Evolutionary conservation across 768 basidiomycete species (phyloP), one percentile per base, ranked within the genome.

Genomic region (Lactarius trivialis): DNA sequence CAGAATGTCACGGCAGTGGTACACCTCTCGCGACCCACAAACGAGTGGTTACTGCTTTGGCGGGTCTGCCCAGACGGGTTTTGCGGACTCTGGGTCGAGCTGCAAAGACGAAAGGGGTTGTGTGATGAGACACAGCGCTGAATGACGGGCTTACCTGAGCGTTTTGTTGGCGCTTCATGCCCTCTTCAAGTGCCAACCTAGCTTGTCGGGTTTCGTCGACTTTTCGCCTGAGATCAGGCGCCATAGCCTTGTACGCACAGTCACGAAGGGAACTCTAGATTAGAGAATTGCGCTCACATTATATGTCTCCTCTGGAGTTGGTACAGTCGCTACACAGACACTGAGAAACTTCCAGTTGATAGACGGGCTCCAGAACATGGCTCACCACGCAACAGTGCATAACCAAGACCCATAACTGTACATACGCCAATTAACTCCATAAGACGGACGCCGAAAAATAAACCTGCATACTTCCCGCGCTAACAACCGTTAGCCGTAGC

Each of bases 181-280:
- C 72, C 49, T 71, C 66, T 60, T 76, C 76, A 8, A 68, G 58
- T 0, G 74, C 74, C 45, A 73, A 50, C 53, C 76, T 66, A 5
- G 73, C 73, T 4, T 70, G 72, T 45, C 76, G 75, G 53, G 68
- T 72, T 24, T 73, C 72, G 60, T 77, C 76, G 7, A 75, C 75
- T 56, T 75, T 73, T 43, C 69, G 67, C 24, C 69, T 71, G 24
- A 77, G 59, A 54, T 77, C 76, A 7, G 76, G 76, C 2, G 76
- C 67, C 71, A 77, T 73, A 19, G 71, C 68, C 75, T 76, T 55
- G 17, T 7, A 56, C 14, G 33, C 19, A 19, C 45, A 24, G 33
- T 55, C 14, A 50, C 32, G 26, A 4, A 32, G 14, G 3, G 6
- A 19, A 39, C 1, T 14, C 48, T 26, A 14, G 11, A 28, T 34